Base-by-base conservation (phyloP, 495 filamentous ascomycete genomes). In the Rusavskia elegans region DNA sequence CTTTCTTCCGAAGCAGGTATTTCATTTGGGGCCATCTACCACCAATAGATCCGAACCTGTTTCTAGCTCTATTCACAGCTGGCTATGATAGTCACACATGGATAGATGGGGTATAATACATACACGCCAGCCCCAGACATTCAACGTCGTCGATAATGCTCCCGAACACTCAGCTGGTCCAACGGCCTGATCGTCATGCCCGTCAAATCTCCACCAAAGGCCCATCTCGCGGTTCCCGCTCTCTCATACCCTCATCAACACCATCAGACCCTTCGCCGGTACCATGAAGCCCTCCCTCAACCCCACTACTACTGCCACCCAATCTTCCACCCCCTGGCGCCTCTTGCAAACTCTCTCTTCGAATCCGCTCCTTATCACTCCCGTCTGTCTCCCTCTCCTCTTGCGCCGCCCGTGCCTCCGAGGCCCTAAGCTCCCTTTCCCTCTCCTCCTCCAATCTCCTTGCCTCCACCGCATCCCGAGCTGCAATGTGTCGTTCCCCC, bases 401-500 rank as follows among this genome's bases (percentile, higher is more conserved):
- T 53, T 67, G 67, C 53, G 64, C 70, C 48, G 61, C 69, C 40
- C 65, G 61, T 38, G 57, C 52, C 54, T 54, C 74, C 9, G 65
- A 69, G 50, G 73, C 73, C 5, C 20, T 42, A 19, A 14, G 4
- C 49, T 68, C 69, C n/a, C 61, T 66, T 46, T 73, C 63, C 44
- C 65, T 66, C 54, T 71, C 59, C 56, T 71, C 66, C 36, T 71
- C 74, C 59, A 77, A 68, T 44, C 72, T 71, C 27, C 71, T 73
- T 21, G 68, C 72, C 57, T 80, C 80, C 8, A 78, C 77, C 4
- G 73, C 78, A 59, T 84, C 81, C 37, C 81, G 71, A 36, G 78
- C 81, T 53, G 75, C 73, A 44, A 94, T 86, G 59, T 92, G 84
- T 42, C 86, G 68, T 64, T 95, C 89, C 0, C 87, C 86, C 14